A percentile compares a stretch with the other conserved stretches of the same genome.
Evolutionary conservation across 352 stramenopile species (phyloP).

Genomic region (Phytophthora cryptogea): DNA sequence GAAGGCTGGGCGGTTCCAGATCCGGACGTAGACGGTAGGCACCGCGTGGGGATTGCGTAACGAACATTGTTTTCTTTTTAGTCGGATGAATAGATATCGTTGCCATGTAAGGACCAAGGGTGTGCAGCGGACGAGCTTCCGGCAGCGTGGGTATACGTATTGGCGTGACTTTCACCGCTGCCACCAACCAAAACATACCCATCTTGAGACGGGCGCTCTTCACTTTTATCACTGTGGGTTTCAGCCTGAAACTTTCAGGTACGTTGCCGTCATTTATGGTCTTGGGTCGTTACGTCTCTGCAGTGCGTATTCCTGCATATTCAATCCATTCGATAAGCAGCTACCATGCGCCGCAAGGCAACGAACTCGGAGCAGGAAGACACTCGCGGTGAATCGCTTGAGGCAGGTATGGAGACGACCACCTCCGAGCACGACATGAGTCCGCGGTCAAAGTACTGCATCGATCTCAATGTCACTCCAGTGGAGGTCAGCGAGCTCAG

Average conservation of each 20-base stretch:
- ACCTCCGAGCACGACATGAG: slow-evolving; percentile 23
- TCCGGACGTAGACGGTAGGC: slow-evolving; percentile 78
- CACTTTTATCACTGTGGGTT: background rate
- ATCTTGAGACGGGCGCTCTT: background rate
- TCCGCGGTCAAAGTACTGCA: slow-evolving; percentile 25
- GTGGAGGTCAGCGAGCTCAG: slow-evolving; percentile 31
- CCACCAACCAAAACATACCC: background rate
- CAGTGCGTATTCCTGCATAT: background rate
- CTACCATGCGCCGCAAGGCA: slow-evolving; percentile 19
- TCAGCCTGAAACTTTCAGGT: background rate
- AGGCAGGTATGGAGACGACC: slow-evolving; percentile 22
- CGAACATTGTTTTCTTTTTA: slow-evolving; percentile 23
- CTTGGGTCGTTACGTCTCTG: slow-evolving; percentile 3
- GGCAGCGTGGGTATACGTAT: no score
- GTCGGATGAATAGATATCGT: slow-evolving; percentile 32
- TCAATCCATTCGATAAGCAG: background rate
- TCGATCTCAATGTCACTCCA: slow-evolving; percentile 25
- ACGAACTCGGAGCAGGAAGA: slow-evolving; percentile 12
- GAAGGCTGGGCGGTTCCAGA: slow-evolving; percentile 95
- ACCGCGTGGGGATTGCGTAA: slow-evolving; percentile 15
- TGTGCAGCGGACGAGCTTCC: background rate
- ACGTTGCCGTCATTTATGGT: background rate
- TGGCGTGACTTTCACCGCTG: no score
- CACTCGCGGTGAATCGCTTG: slow-evolving; percentile 3
- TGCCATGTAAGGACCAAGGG: slow-evolving; percentile 20